Evolutionary conservation across 805 yeast genomes (phyloP).

Genomic region (Yarrowia yakushimensis): DNA sequence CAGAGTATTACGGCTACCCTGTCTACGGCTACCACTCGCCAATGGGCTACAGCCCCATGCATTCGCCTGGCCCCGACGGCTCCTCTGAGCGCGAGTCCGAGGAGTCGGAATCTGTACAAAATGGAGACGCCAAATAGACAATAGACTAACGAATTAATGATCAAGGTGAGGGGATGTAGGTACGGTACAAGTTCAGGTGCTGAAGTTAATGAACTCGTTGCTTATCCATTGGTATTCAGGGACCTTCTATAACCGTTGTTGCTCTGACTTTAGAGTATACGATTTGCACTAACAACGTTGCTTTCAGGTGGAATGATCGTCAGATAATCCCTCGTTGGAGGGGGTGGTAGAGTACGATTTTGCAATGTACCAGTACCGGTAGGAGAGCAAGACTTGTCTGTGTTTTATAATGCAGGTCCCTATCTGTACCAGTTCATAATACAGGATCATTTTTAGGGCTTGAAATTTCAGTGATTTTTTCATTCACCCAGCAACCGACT

Average conservation of each 20-base stretch:
- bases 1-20: slow-evolving; percentile 10
- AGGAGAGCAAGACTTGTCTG: too few relatives aligned
- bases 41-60: slow-evolving; percentile 13
- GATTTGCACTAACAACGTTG: not conserved
- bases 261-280: not conserved
- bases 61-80: slow-evolving; percentile 12
- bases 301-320: not conserved
- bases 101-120: not conserved
- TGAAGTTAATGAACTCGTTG: too few relatives aligned
- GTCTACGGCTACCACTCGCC: slow-evolving; percentile 10
- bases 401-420: too few relatives aligned
- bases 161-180: not conserved
- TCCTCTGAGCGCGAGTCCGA: not conserved
- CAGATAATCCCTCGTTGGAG: not conserved
- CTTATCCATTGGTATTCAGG: too few relatives aligned
- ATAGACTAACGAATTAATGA: slow-evolving; percentile 3
- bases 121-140: slow-evolving; percentile 3
- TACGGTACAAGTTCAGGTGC: too few relatives aligned
- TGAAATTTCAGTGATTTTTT: too few relatives aligned
- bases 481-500: too few relatives aligned
- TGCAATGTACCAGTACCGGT: too few relatives aligned
- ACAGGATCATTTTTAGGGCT: too few relatives aligned
- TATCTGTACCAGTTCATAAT: too few relatives aligned
- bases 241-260: too few relatives aligned
- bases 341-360: too few relatives aligned